phyloP scores from a whole-genome alignment of 2,329 filamentous ascomycete genomes.

The Aspergillus proliferans region DNA sequence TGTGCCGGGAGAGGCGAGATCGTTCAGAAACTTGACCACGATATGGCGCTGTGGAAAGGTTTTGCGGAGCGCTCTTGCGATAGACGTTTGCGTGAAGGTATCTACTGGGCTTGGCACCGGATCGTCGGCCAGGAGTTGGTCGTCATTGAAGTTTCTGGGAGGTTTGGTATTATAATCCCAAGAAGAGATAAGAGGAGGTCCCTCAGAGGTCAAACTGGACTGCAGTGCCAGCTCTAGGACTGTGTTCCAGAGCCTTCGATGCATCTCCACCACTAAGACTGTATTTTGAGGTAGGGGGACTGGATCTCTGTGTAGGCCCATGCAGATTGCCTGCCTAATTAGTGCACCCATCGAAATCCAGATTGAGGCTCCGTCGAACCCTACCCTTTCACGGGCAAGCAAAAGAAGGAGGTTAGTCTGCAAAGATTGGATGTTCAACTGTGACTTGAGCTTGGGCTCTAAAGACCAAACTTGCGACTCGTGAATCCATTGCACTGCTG shows the following conservation, averaged over 20 bases:
- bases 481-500: slow-evolving; percentile 51
- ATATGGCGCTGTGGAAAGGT: slow-evolving; percentile 32
- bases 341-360: slow-evolving; percentile 36
- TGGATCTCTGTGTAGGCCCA: slow-evolving; percentile 39
- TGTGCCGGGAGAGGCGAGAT: slow-evolving; percentile 10
- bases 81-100: slow-evolving; percentile 29
- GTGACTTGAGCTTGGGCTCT: slow-evolving; percentile 49
- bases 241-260: slow-evolving; percentile 25
- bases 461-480: slow-evolving; percentile 53
- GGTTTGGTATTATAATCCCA: slow-evolving; percentile 33
- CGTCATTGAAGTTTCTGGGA: slow-evolving; percentile 37
- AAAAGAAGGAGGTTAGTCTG: slow-evolving; percentile 41
- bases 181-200: slow-evolving; percentile 27
- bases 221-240: slow-evolving; percentile 34
- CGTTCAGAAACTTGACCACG: slow-evolving; percentile 26
- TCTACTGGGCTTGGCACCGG: slow-evolving; percentile 21
- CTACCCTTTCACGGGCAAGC: slow-evolving; percentile 30
- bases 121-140: slow-evolving; percentile 26
- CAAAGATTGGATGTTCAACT: slow-evolving; percentile 46
- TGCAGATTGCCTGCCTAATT: slow-evolving; percentile 33
- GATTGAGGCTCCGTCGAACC: slow-evolving; percentile 29
- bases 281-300: slow-evolving; percentile 19
- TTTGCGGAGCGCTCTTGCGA: slow-evolving; percentile 30
- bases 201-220: slow-evolving; percentile 30
- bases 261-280: slow-evolving; percentile 19